Conservation (phyloP, 139 green algal species). For the Zygnema circumcarinatum region DNA sequence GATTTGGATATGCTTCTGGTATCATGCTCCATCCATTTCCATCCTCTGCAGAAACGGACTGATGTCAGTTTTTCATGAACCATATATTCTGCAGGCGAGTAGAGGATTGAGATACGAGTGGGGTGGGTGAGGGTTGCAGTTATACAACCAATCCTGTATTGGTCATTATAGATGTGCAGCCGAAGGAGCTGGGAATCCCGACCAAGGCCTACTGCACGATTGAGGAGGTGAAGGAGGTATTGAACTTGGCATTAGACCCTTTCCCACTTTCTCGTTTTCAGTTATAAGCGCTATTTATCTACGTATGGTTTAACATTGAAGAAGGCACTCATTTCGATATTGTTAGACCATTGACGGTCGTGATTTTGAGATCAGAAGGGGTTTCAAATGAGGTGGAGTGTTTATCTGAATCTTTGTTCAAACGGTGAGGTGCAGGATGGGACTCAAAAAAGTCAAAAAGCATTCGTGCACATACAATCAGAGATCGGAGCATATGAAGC, state of each 20-base stretch:
- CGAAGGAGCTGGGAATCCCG: slow-evolving; percentile 92
- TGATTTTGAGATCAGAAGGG: neutral
- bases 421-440: slow-evolving; percentile 90
- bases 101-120: no score
- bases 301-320: neutral
- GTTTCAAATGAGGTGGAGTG: neutral
- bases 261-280: slow-evolving; percentile 2
- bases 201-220: slow-evolving; percentile 88
- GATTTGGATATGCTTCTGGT: no score
- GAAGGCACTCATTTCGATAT: neutral
- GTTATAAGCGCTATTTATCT: neutral
- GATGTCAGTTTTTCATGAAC: no score
- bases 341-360: neutral
- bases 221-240: slow-evolving; percentile 81
- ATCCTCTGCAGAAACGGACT: no score
- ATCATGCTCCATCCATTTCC: no score
- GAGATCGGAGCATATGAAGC: slow-evolving; percentile 96
- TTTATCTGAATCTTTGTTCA: neutral
- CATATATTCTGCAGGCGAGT: no score
- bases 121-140: no score
- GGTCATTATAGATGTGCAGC: slow-evolving; percentile 96
- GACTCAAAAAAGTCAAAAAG: slow-evolving; percentile 84
- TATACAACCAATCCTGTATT: slow-evolving; percentile 88
- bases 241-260: neutral
- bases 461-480: slow-evolving; percentile 91